Evolutionary conservation across 768 basidiomycete species (phyloP).

Genomic region (Calocera cornea): DNA sequence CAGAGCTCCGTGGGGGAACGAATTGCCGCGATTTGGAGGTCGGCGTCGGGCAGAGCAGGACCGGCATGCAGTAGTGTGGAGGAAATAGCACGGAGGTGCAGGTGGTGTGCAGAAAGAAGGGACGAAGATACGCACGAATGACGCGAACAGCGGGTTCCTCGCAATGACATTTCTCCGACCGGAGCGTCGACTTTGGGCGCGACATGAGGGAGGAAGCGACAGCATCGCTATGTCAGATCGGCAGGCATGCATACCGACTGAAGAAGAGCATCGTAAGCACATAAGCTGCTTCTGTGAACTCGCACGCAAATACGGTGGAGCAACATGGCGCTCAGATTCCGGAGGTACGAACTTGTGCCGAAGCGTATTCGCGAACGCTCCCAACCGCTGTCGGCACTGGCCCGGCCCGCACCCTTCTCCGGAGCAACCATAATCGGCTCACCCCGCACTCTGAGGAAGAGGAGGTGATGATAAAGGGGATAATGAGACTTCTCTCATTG

Average conservation of each 20-base stretch:
- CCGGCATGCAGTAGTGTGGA: not conserved
- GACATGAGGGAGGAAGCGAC: not conserved
- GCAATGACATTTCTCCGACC: not conserved
- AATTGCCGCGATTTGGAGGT: slow-evolving; percentile 1
- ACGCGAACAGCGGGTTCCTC: no score
- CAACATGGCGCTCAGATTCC: not conserved
- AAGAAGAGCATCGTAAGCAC: not conserved
- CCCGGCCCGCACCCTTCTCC: not conserved
- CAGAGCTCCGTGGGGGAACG: not conserved
- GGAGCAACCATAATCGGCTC: not conserved
- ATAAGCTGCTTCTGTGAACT: not conserved
- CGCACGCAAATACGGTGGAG: not conserved
- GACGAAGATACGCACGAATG: not conserved
- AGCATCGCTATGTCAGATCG: not conserved
- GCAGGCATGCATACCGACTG: not conserved
- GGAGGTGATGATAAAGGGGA: not conserved
- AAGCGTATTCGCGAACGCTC: not conserved
- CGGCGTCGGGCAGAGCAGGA: not conserved
- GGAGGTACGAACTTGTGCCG: not conserved
- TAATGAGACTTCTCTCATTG: not conserved
- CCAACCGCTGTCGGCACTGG: not conserved
- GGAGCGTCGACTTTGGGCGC: not conserved
- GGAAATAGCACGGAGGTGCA: not conserved
- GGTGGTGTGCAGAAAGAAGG: not conserved
- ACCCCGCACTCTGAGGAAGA: not conserved